Base-by-base conservation (phyloP, 2,329 filamentous ascomycete genomes). In the Neocucurbitaria cava region DNA sequence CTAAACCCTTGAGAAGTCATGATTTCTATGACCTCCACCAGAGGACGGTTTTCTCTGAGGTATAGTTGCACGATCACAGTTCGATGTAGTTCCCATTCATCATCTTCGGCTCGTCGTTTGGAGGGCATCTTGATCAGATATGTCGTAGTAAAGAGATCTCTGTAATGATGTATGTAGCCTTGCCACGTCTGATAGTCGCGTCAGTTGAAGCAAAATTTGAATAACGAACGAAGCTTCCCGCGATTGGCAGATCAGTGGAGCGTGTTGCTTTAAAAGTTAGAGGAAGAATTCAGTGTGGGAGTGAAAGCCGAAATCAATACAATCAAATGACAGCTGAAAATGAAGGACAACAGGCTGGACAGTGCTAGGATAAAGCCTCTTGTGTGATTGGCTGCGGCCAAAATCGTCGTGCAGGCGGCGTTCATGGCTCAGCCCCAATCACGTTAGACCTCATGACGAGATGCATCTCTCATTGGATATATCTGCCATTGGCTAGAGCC, bases 1-100 rank as follows among this genome's bases (percentile, higher is more conserved):
- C 23, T 46, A 30, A 60, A 54, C 2, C 58, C 58, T 24, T 26
- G 44, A 13, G n/a, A 17, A n/a, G 26, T 23, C 54, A 55, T 53
- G 4, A 21, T 20, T 10, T 10, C 6, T 28, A 57, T 54, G 17
- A 60, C 54, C 21, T 60, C 47, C 5, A 18, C 1, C 11, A 55
- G 42, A 13, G 47, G 20, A 9, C 36, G 44, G 10, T 42, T 41
- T 23, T 55, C 28, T 7, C n/a, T 39, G 6, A 40, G 5, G 42
- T 56, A 56, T 1, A 54, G 33, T 5, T 36, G 5, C 3, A 56
- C 6, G 9, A 56, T 59, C 3, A 33, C 49, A 23, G 51, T 46
- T 36, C 41, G 51, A 11, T 44, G 40, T 13, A 41, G 20, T 3
- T 49, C 45, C 51, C 54, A 57, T 28, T 52, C 51, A 13, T 52